Base-by-base conservation (phyloP, 2,329 filamentous ascomycete species). In the Pezizomycotina sp. region DNA sequence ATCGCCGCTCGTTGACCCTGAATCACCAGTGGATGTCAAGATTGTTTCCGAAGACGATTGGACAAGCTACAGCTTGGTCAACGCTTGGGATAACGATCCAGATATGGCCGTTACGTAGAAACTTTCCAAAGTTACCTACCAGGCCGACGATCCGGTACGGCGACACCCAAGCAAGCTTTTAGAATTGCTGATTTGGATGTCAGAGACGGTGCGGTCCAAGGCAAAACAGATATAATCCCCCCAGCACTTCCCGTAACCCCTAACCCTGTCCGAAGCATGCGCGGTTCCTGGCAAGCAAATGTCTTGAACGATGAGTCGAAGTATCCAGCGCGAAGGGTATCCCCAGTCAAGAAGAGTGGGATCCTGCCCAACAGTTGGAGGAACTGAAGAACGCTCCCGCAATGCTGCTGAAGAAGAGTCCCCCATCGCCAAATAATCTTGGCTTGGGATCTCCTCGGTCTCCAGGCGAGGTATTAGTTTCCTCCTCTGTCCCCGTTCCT, bases 81-180 rank as follows among this genome's bases (percentile, higher is more conserved):
- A 95, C 56, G 84, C 82, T 10, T 98, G 89, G 89, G 89, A 98
- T 52, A 79, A 81, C 34, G 69, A 91, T 34, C 79, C 80, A 8
- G 77, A 81, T 47, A 98, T 98, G 74, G 81, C 51, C 69, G 71
- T 46, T 98, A 93, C 54, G 79, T 95, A 36, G 78, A 80, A 46
- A 67, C 71, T 34, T 62, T 43, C 23, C 40, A 33, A 22, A 26
- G 29, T 32, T 23, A 15, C 40, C 31, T 27, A 27, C 27, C 31
- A 21, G 16, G 28, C 15, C 27, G 31, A 42, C 27, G 28, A 31
- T 39, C 30, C 28, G 39, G 28, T 7, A 36, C 38, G 22, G 16
- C 39, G 19, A 43, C 40, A 10, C 40, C 40, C 18, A 38, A 35
- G 7, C 35, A 31, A 14, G 14, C 18, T 15, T 30, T 29, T 20